Base-by-base conservation (phyloP, 768 basidiomycete species). In the Pleurotus tuoliensis region DNA sequence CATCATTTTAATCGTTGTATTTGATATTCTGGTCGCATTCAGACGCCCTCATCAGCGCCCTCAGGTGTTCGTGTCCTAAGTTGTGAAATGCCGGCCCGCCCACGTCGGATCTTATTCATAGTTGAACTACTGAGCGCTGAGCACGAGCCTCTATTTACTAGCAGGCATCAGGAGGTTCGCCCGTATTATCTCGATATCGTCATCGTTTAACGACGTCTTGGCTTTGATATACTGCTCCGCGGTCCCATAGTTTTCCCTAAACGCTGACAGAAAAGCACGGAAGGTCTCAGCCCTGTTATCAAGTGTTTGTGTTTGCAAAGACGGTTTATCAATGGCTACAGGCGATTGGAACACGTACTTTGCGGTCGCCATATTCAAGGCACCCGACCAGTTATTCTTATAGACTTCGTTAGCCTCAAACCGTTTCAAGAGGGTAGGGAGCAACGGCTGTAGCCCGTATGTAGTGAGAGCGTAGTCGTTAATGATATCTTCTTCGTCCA, bases 391-490 rank as follows among this genome's bases (percentile, higher is more conserved):
- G 56, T 73, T 73, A 22, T 75, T 68, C 5, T 64, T 64, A 50
- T 66, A 69, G 2, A 65, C 64, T 7, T 66, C 61, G 16, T 68
- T 60, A 15, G 70, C 63, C 45, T 66, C 57, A 51, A 74, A 68
- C 12, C 73, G 70, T 13, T 56, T 64, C 2, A 66, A 58, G 15
- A 80, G 56, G 39, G 68, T 54, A 3, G 67, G 64, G 11, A 69
- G 47, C 9, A 61, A 63, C 4, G 76, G 73, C 54, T 70, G 67
- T 13, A 76, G 66, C 2, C 76, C 77, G 24, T 69, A 47, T 13
- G 67, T 64, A 2, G 77, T 74, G 47, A 79, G 62, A 1, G 67
- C 62, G 56, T 80, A 79, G 56, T 79, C 77, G 13, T 67, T 62
- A 7, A 64, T 63, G 38, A 80, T 76, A 30, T 69, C 67, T 12